A percentile compares a stretch with the other conserved stretches of the same genome.
phyloP scores from a whole-genome alignment of 352 stramenopile genomes.

The Phytopythium ostracodes region DNA sequence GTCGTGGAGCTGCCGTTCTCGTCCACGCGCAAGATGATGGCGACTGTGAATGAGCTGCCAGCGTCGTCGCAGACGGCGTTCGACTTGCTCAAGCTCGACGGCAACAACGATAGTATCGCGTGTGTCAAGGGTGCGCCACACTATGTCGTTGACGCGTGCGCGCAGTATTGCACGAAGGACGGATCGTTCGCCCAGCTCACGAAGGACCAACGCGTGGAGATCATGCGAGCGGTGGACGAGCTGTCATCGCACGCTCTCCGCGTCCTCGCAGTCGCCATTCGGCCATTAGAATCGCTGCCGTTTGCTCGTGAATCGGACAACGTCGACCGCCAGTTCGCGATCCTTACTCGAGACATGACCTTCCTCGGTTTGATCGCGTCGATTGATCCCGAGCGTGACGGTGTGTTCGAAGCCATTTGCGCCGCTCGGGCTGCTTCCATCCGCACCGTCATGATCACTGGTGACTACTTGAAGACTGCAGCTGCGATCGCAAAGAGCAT shows the following conservation, averaged over 20 bases:
- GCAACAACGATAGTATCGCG: constrained; percentile 15
- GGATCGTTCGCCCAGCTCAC: constrained; percentile 24
- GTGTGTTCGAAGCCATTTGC: constrained; percentile 34
- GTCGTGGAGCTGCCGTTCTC: constrained; percentile 87
- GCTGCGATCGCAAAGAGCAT: constrained; percentile 85
- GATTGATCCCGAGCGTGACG: constrained; percentile 43
- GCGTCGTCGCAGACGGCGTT: constrained; percentile 5
- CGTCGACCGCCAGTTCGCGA: constrained; percentile 18
- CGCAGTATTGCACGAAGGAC: constrained; percentile 39
- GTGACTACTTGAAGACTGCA: constrained; percentile 90
- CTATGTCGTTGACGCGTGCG: constrained; percentile 37
- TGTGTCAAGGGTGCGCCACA: constrained; percentile 39
- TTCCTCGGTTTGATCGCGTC: constrained; percentile 91
- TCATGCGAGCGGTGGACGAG: constrained; percentile 31
- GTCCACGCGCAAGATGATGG: constrained; percentile 92
- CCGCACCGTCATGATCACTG: constrained; percentile 84
- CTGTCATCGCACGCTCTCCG: constrained; percentile 51
- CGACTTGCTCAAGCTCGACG: constrained; percentile 12
- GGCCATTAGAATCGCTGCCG: constrained; percentile 13
- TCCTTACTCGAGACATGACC: constrained; percentile 42
- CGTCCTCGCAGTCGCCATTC: constrained; percentile 75
- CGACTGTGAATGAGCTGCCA: constrained; percentile 22
- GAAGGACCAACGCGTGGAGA: constrained; percentile 2
- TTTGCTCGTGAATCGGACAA: neutral
- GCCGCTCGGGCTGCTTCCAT: constrained; percentile 29